Evolutionary conservation across 1,284 basidiomycete species (phyloP).

Genomic region (Agaricales sp.): DNA sequence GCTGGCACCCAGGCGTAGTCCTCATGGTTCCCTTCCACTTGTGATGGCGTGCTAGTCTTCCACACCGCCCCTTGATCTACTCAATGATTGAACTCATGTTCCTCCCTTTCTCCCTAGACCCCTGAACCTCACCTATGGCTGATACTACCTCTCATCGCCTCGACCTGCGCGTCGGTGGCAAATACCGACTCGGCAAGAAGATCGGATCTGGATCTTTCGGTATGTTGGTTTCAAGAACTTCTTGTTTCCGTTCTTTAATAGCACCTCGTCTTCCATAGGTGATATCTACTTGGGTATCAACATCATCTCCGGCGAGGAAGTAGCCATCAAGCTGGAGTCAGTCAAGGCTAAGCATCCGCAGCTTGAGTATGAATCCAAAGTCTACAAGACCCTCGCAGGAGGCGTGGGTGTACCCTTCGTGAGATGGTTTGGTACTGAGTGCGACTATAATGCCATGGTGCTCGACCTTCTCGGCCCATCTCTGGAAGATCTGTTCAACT

Average conservation of each 20-base stretch:
- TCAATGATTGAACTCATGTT: neutral
- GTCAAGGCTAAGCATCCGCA: constrained; percentile 99
- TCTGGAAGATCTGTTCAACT: constrained; percentile 99
- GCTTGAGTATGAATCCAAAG: constrained; percentile 97
- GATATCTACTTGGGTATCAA: constrained; percentile 99
- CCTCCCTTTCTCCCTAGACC: neutral
- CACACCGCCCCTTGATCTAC: neutral
- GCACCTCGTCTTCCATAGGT: constrained; percentile 35
- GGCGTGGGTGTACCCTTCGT: constrained; percentile 99
- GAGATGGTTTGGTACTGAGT: constrained; percentile 97
- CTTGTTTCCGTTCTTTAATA: constrained; percentile 6
- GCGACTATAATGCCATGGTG: constrained; percentile 99
- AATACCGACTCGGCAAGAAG: constrained; percentile 99
- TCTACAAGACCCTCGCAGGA: constrained; percentile 95
- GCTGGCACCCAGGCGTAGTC: neutral
- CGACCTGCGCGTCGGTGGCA: constrained; percentile 95
- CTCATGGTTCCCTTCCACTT: neutral
- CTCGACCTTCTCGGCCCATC: constrained; percentile 95
- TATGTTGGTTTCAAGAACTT: constrained; percentile 29
- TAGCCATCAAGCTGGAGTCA: constrained; percentile 99
- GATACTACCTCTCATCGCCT: constrained; percentile 32
- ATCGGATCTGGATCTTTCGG: constrained; percentile 99
- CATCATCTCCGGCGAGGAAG: constrained; percentile 99
- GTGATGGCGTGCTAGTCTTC: neutral
- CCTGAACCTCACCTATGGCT: neutral